Base-by-base conservation (phyloP, 345 rosid species). In the Alliaria petiolata region DNA sequence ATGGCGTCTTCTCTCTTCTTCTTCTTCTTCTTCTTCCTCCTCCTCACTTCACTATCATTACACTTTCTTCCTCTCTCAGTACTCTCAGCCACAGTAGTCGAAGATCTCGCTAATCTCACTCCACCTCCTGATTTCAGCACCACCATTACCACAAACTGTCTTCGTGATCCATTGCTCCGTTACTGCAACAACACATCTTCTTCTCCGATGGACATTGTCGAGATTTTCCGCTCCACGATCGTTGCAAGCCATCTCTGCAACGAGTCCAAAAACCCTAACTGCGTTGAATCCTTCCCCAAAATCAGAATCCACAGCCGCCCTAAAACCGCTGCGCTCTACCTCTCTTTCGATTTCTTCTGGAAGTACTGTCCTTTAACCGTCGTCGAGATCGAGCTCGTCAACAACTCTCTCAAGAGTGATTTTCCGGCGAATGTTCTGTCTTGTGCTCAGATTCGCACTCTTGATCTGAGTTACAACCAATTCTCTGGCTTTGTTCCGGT, bases 341-440 rank as follows among this genome's bases (percentile, higher is more conserved):
- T 89, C 57, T 87, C 96, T 8, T 89, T 84, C 62, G 81, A 70
- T 49, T 89, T 89, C 81, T 89, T 87, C 67, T 87, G 96, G 91
- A 87, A 82, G 55, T 89, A 82, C 25, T 89, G 91, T 65, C 96
- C 96, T 65, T 31, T 80, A 9, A 78, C 79, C 53, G 79, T 89
- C 13, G 14, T 78, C 0, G 81, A 86, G 39, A 79, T 89, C 62
- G 83, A 87, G 46, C 62, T 89, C 9, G 82, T 88, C 1, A 87
- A 87, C 58, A 84, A 75, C 65, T 85, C 90, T 34, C 69, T 89
- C 5, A 80, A 64, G 55, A 79, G 78, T 4, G 77, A 20, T 43
- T 87, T 89, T 36, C 91, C 89, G 0, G 62, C 17, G 3, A 81
- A 82, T 20, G 78, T 84, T 20, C 76, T 89, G 30, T 53, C 66